Evolutionary conservation across 768 basidiomycete genomes (phyloP), one percentile per base, ranked within the genome.

Genomic region (Termitomyces titanicus): DNA sequence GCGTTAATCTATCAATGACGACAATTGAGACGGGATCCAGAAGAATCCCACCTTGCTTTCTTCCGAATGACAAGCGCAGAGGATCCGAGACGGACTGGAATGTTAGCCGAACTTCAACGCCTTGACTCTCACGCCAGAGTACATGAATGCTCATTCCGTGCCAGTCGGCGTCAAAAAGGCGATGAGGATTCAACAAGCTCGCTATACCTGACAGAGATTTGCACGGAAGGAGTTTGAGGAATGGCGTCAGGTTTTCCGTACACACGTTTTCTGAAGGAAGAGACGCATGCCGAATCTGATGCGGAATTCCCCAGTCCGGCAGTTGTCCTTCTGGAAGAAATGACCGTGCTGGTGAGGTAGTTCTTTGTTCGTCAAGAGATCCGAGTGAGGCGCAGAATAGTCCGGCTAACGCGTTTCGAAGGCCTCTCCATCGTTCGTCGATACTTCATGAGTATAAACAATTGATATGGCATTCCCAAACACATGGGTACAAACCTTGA

Each of bases 241-340:
- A 97, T 0, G 97, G 96, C 0, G 96, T 98, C 9, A 98, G 75
- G 64, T 98, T 98, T 67, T 98, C 97, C 5, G 96, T 98, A 66
- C 96, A 99, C n/a, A 98, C 89, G 61, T 86, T 78, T 66, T 95
- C 92, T 3, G 86, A 90, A 7, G 89, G 88, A 18, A 89, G 79
- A 8, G 83, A 82, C 1, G 89, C 91, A 62, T 94, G 87, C 56
- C 86, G 84, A 24, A 93, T 76, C 43, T 77, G 73, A 55, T 89
- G 80, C 13, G 75, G 71, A 10, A 67, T 59, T 27, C 74, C 69
- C 70, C 77, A 76, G 46, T 71, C 66, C 0, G 82, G 82, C 3
- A 86, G 68, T 11, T 74, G 70, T 27, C 87, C 88, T 60, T 85
- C 74, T 12, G 85, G 88, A 22, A 68, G 73, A 69, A 87, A 92